These are phyloP conservation scores for Aleurites moluccanus DNA, from an alignment of 441 rosid species.

Conservation along the genomic window DNA sequence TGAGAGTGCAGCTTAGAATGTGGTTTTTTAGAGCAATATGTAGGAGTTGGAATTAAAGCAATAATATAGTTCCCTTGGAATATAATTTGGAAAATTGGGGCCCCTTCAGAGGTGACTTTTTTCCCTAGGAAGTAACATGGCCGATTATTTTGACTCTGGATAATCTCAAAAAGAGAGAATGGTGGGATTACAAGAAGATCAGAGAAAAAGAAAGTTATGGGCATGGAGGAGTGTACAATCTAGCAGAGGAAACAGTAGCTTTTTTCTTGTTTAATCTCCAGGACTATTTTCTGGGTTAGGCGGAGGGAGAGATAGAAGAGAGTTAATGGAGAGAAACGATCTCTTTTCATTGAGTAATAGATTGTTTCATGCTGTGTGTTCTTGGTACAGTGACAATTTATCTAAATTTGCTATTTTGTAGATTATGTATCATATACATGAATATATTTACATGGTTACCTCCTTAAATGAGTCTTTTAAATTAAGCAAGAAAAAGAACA, in stretches of 20 bases:
- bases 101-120: not conserved
- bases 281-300: not conserved
- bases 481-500: not conserved
- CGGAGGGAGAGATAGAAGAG: not conserved
- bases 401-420: not conserved
- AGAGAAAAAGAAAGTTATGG: not conserved
- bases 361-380: not conserved
- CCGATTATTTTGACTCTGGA: no score
- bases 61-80: not conserved
- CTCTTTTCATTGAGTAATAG: not conserved
- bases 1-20: not conserved
- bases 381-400: not conserved
- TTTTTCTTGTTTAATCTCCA: not conserved
- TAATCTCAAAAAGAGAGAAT: no score
- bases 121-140: not conserved
- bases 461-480: not conserved
- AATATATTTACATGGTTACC: not conserved
- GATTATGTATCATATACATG: not conserved
- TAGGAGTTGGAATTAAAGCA: not conserved
- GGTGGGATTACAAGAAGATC: not conserved
- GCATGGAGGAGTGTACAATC: not conserved
- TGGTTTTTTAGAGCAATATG: not conserved
- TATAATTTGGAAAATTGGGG: not conserved
- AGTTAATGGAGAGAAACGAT: no score
- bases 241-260: not conserved